Conservation (phyloP, 768 basidiomycete genomes). For the Leccinum disarticulatum region DNA sequence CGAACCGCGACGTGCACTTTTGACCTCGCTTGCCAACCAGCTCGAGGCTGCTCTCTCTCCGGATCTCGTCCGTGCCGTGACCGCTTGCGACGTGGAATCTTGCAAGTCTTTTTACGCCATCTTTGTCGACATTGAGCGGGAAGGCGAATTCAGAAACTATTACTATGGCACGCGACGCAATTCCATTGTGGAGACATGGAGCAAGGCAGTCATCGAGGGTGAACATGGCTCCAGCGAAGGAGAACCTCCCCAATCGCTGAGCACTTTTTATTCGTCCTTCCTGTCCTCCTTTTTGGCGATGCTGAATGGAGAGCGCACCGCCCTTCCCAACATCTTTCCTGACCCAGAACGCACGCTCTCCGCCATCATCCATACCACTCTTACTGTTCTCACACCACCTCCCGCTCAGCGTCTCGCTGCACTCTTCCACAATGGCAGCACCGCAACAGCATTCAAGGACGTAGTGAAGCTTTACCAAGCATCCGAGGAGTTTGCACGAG, state of each 20-base stretch:
- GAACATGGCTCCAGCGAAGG: slow-evolving; percentile 13
- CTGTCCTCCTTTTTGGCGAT: slow-evolving; percentile 65
- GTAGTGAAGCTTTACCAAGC: slow-evolving; percentile 69
- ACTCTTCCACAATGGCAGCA: slow-evolving; percentile 58
- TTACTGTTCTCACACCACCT: slow-evolving; percentile 79
- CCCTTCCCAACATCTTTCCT: slow-evolving; percentile 85
- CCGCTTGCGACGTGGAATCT: slow-evolving; percentile 66
- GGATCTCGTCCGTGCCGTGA: slow-evolving; percentile 87
- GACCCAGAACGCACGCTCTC: slow-evolving; percentile 77
- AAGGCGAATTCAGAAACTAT: slow-evolving; percentile 90
- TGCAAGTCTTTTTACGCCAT: slow-evolving; percentile 83
- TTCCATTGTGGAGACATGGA: slow-evolving; percentile 68
- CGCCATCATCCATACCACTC: slow-evolving; percentile 76
- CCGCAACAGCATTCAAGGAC: slow-evolving; percentile 60
- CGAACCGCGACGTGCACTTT: slow-evolving; percentile 77
- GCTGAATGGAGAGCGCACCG: slow-evolving; percentile 67
- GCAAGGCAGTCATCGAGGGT: slow-evolving; percentile 46
- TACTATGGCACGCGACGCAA: slow-evolving; percentile 85
- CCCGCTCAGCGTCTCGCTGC: slow-evolving; percentile 76
- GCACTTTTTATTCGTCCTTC: slow-evolving; percentile 72
- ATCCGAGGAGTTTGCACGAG: slow-evolving; percentile 81
- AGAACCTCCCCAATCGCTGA: slow-evolving; percentile 49
- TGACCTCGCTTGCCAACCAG: slow-evolving; percentile 94
- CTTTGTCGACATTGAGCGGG: slow-evolving; percentile 88
- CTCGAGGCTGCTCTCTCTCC: slow-evolving; percentile 90